A percentile compares a stretch with the other conserved stretches of the same genome.
Conservation (phyloP, 106 monocot species). For the Posidonia australis region DNA sequence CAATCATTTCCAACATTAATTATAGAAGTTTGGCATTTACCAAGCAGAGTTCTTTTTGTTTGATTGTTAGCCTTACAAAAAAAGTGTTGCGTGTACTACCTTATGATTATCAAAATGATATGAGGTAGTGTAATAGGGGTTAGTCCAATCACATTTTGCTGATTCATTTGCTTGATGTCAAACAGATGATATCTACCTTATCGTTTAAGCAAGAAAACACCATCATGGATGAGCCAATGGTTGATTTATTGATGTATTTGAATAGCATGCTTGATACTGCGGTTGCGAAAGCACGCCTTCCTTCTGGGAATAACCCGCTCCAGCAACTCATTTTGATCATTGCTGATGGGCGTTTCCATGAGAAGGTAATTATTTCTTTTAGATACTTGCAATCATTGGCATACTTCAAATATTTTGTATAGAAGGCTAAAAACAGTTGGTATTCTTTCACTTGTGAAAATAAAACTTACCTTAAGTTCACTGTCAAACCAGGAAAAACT, state of each 20-base stretch:
- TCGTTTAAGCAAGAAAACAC: conserved; percentile 92
- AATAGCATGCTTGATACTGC: conserved; percentile 80
- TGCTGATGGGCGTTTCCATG: conserved; percentile 73
- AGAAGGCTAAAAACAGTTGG: too few species aligned
- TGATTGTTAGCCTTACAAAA: too few species aligned
- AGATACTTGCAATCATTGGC: background rate
- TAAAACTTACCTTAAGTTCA: background rate
- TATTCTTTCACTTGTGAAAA: background rate
- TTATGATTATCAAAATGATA: too few species aligned
- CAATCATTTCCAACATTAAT: background rate
- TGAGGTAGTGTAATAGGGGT: too few species aligned
- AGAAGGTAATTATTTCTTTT: conserved; percentile 37
- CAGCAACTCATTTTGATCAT: conserved; percentile 83
- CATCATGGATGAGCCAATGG: conserved; percentile 64
- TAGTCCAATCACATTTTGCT: background rate
- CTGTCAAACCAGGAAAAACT: conserved; percentile 42
- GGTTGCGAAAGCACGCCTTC: conserved; percentile 56
- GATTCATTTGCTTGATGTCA: background rate
- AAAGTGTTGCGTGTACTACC: too few species aligned
- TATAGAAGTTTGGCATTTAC: background rate
- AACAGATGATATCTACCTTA: conserved; percentile 81
- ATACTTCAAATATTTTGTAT: background rate
- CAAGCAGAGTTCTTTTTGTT: background rate
- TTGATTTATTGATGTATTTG: conserved; percentile 64
- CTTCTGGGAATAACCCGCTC: conserved; percentile 78